A percentile compares a stretch with the other conserved stretches of the same genome.
Conservation (phyloP, 2,329 filamentous ascomycete genomes). For the Aspergillus sp. region DNA sequence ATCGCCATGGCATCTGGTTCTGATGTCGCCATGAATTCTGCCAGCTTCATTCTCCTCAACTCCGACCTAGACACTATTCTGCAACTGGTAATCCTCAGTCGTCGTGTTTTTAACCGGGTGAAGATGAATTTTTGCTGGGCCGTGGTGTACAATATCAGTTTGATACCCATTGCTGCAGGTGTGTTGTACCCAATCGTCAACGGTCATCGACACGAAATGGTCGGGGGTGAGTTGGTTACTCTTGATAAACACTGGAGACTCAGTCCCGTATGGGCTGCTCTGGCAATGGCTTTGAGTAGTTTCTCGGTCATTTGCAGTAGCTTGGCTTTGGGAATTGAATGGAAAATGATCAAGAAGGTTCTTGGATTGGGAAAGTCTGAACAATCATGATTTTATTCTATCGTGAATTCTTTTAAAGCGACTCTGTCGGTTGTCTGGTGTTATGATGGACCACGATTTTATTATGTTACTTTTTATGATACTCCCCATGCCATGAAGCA, state of each 20-base stretch:
- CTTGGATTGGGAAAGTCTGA: slow-evolving; percentile 7
- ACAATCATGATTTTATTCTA: not conserved
- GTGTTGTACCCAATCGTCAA: slow-evolving; percentile 62
- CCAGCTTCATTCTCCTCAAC: slow-evolving; percentile 74
- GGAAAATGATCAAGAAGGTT: slow-evolving; percentile 15
- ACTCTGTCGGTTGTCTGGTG: no score
- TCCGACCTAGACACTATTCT: slow-evolving; percentile 66
- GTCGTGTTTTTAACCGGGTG: slow-evolving; percentile 69
- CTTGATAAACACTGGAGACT: slow-evolving; percentile 40
- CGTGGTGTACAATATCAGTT: slow-evolving; percentile 71
- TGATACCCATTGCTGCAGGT: slow-evolving; percentile 76
- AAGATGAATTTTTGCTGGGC: slow-evolving; percentile 86
- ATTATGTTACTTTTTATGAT: not conserved
- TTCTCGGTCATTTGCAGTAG: slow-evolving; percentile 84
- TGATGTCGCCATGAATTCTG: slow-evolving; percentile 76
- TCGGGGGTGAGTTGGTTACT: slow-evolving; percentile 26
- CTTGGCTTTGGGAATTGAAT: slow-evolving; percentile 59
- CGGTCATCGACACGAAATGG: slow-evolving; percentile 29
- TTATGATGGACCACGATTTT: not conserved
- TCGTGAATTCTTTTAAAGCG: no score
- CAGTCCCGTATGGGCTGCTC: slow-evolving; percentile 66
- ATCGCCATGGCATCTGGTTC: slow-evolving; percentile 78
- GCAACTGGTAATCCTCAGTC: slow-evolving; percentile 67
- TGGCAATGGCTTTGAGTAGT: slow-evolving; percentile 91
- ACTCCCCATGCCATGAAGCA: not conserved